Evolutionary conservation across 192 early-diverging fungal species (phyloP), one percentile per base, ranked within the genome.

Genomic region (Diversispora epigaea): DNA sequence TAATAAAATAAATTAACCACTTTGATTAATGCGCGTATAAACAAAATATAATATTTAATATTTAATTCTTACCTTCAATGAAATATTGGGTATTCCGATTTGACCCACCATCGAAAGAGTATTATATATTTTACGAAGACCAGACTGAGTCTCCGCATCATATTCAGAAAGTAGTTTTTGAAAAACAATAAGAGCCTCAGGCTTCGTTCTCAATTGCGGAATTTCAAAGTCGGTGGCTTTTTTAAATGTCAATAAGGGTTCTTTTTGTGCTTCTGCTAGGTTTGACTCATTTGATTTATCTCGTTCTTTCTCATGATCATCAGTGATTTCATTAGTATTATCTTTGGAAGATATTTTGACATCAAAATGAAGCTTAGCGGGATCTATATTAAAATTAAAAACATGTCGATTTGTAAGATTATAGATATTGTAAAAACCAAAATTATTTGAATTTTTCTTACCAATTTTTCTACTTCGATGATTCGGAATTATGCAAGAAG

Each of bases 401-500:
- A 17, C 6, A 54, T 54, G 3, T 17, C 17, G 10, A 54, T 17
- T 54, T 54, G 10, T 54, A 74, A 63, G 32, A 61, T 67, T 12
- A 47, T 49, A 45, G 22, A 19, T 19, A 65, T 50, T 8, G 14
- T 63, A 32, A 32, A 58, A 32, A 58, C 12, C 11, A 40, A 49
- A 7, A 56, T 17, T 22, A 12, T n/a, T 10, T 68, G 15, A 0
- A 19, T 47, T n/a, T 22, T 54, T 10, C 52, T 45, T 19, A 76
- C 75, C 67, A 66, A 70, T 66, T 25, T 76, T 76, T 25, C 75
- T 56, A 47, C 75, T 76, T 55, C 47, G 75, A 46, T 70, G 68
- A 11, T 57, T 71, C 47, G 67, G 75, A 0, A 76, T 46, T 57
- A 70, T 25, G n/a, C 40, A 46, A 15, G 47, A 41, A 10, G 47